Evolutionary conservation across 441 rosid species (phyloP), one percentile per base, ranked within the genome.

Genomic region (Arabidopsis hybrid): DNA sequence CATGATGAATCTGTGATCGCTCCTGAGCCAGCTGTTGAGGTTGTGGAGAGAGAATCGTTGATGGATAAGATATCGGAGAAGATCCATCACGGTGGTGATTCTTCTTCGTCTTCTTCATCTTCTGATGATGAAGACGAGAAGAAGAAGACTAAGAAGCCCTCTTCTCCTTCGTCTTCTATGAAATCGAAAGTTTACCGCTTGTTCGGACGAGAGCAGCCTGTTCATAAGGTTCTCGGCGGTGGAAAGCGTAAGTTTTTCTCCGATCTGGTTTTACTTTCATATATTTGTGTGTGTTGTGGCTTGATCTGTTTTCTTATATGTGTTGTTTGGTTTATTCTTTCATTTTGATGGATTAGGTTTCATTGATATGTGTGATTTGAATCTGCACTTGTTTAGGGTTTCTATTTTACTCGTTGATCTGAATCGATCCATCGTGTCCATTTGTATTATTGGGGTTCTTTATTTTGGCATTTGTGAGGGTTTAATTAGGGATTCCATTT

Each of bases 161-260:
- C 71, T 0, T 72, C 88, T 29, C 56, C 84, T 0, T 76, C 90
- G 2, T 21, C 26, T 21, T 82, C 89, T 18, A 11, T 86, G 58
- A 78, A 93, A 73, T 42, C 85, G 31, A 90, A 92, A 61, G 65
- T 82, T 56, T 87, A 73, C 75, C 89, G 90, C 45, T 73, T 87
- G 72, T 89, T 89, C 62, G 94, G 94, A 8, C 81, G 94, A 66
- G 88, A 87, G 78, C 80, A 80, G 82, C 95, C 97, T 6, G 91
- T 92, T 1, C 97, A 94, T 78, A 80, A 84, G 75, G 95, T 92
- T 72, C 79, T 94, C 40, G 99, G 99, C 45, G 97, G 99, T 38
- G 82, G 82, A 64, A 79, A 79, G 10, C 82, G 82, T 79, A 79
- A 0, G 82, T 70, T 69, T 58, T 58, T 2, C 59, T 58, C 64